Evolutionary conservation across 805 yeast genomes (phyloP), one percentile per base, ranked within the genome.

Genomic region (Metschnikowia baotianmanensis): DNA sequence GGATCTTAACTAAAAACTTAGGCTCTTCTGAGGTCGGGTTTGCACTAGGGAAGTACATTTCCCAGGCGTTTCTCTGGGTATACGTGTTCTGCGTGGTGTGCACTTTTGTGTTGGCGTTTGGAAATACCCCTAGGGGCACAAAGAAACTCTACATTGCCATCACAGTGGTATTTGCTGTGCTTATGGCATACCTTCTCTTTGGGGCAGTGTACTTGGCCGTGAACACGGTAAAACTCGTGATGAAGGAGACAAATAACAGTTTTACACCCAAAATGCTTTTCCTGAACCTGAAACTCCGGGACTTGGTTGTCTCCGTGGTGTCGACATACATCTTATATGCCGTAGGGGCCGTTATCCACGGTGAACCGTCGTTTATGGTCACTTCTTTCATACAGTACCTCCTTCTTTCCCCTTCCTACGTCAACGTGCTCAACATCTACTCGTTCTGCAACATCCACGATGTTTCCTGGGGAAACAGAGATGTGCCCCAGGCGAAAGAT

Each of bases 401-500:
- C 44, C 63, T 91, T 46, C 63, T 91, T 42, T 81, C 90, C 48
- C 99, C 99, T 0, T 79, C 95, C 0, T 93, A 90, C 61, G 82
- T 89, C 63, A 90, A 91, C 56, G 91, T 90, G 38, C 71, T 91
- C 58, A 89, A 88, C 62, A 91, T 91, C 46, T 91, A 91, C 64
- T 96, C 98, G 2, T 90, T 91, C 61, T 90, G 97, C 70, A 91
- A 91, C 63, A 83, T 91, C 46, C 96, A 91, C 62, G 99, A 91
- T 69, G 82, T 91, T 34, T 86, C 96, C 6, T 91, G 98, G 98
- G 98, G 98, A 60, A 91, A 96, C 4, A 87, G 90, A 61, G 96
- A 96, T 34, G 87, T 82, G 36, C 80, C 78, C 9, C 53, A 52
- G 36, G 79, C 70, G 57, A 77, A 70, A 65, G 95, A 77, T 61